phyloP scores from a whole-genome alignment of 1,284 basidiomycete species.

The Apiotrichum siamense region DNA sequence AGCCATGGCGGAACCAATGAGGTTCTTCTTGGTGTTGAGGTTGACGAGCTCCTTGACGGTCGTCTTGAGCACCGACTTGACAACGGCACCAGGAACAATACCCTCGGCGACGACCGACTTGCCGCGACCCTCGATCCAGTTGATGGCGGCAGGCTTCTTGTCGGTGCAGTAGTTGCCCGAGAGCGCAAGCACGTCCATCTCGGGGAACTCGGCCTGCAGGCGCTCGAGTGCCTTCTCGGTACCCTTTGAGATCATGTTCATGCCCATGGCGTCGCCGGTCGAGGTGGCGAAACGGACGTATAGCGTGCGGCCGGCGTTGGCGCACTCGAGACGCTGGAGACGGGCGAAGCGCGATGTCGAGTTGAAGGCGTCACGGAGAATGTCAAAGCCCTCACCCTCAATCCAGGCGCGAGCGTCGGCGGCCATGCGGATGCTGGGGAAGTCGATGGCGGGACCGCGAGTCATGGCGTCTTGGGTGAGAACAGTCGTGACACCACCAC shows the following conservation, averaged over 20 bases:
- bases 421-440: conserved; percentile 73
- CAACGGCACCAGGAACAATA: conserved; percentile 78
- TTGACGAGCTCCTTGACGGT: conserved; percentile 86
- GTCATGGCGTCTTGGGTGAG: conserved; percentile 95
- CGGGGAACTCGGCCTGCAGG: conserved; percentile 76
- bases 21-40: conserved; percentile 95
- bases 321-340: conserved; percentile 73
- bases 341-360: conserved; percentile 86
- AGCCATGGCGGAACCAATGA: conserved; percentile 96
- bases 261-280: conserved; percentile 99
- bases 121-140: conserved; percentile 98
- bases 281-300: conserved; percentile 93
- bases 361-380: conserved; percentile 83
- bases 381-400: conserved; percentile 72
- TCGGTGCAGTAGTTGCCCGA: conserved; percentile 99
- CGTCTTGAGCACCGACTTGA: conserved; percentile 90
- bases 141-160: conserved; percentile 99
- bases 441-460: conserved; percentile 94
- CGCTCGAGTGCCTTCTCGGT: conserved; percentile 87
- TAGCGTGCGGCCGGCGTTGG: conserved; percentile 82
- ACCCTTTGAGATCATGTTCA: conserved; percentile 99
- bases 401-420: conserved; percentile 85
- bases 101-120: conserved; percentile 98
- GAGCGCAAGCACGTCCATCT: conserved; percentile 88
- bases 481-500: conserved; percentile 91